Evolutionary conservation across 305 asterid genomes (phyloP).

Genomic region (Nicotiana rustica): DNA sequence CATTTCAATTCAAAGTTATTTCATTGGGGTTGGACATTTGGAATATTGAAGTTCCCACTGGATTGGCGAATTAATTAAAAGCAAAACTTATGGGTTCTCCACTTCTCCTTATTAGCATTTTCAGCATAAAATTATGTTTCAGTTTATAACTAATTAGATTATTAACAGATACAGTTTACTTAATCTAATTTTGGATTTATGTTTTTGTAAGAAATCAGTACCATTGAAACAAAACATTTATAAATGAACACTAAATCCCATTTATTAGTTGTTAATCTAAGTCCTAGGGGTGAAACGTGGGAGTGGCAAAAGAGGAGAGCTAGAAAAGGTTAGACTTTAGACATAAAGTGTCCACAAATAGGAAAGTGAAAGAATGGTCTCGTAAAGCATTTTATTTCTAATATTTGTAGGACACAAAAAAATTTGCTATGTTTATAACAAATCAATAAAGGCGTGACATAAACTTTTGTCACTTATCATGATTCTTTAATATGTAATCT

Average conservation of each 20-base stretch:
- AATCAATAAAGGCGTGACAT: neutral
- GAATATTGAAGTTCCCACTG: conserved; percentile 30
- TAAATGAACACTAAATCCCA: too few relatives aligned
- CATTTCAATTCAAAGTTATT: conserved; percentile 10
- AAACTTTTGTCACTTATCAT: neutral
- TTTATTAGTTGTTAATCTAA: too few relatives aligned
- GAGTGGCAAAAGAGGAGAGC: neutral
- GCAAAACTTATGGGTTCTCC: neutral
- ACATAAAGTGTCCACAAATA: neutral
- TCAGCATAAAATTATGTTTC: too few relatives aligned
- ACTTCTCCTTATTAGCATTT: too few relatives aligned
- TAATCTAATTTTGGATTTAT: too few relatives aligned
- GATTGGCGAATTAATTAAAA: neutral
- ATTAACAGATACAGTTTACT: too few relatives aligned
- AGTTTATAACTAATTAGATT: too few relatives aligned
- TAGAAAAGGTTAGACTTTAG: neutral
- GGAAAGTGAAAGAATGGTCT: conserved; percentile 9
- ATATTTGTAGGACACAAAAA: neutral
- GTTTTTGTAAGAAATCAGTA: too few relatives aligned
- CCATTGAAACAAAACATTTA: too few relatives aligned
- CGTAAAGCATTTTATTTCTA: neutral
- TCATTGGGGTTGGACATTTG: neutral
- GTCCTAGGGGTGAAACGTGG: too few relatives aligned
- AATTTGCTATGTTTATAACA: neutral
- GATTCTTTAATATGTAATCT: neutral